Evolutionary conservation across 1,139 yeast genomes (phyloP).

Genomic region (Hyphopichia burtonii): DNA sequence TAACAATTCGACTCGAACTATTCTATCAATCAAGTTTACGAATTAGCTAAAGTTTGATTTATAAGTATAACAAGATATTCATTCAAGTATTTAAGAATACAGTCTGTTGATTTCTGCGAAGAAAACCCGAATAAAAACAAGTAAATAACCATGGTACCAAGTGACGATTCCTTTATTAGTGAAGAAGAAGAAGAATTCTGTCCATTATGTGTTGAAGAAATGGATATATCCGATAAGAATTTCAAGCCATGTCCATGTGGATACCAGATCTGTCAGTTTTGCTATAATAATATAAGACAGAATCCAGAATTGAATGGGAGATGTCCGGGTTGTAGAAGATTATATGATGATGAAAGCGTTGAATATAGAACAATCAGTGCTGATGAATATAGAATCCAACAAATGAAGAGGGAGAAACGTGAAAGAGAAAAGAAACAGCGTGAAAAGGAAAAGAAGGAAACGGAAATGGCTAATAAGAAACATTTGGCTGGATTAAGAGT

Average conservation of each 20-base stretch:
- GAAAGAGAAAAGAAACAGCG: slow-evolving; percentile 85
- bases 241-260: slow-evolving; percentile 99
- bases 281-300: slow-evolving; percentile 93
- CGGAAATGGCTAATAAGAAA: slow-evolving; percentile 83
- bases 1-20: too few relatives aligned
- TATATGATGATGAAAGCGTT: slow-evolving; percentile 89
- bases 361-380: slow-evolving; percentile 81
- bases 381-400: slow-evolving; percentile 81
- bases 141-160: slow-evolving; percentile 20
- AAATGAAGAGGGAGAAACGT: slow-evolving; percentile 73
- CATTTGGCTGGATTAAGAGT: slow-evolving; percentile 97
- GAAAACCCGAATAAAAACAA: too few relatives aligned
- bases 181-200: slow-evolving; percentile 82
- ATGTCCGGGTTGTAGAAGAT: slow-evolving; percentile 97
- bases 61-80: too few relatives aligned
- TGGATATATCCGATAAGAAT: slow-evolving; percentile 94
- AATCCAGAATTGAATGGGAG: slow-evolving; percentile 94
- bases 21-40: too few relatives aligned
- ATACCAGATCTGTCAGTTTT: slow-evolving; percentile 96
- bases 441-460: slow-evolving; percentile 90
- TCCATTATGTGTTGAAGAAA: slow-evolving; percentile 95
- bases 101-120: too few relatives aligned
- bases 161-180: slow-evolving; percentile 57
- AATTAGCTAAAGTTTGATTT: too few relatives aligned
- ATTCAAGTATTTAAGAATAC: too few relatives aligned